A percentile compares a stretch with the other conserved stretches of the same genome.
These are phyloP conservation scores for Pseudopithomyces chartarum DNA, from an alignment of 2,329 filamentous ascomycete genomes.

Conservation along the genomic window DNA sequence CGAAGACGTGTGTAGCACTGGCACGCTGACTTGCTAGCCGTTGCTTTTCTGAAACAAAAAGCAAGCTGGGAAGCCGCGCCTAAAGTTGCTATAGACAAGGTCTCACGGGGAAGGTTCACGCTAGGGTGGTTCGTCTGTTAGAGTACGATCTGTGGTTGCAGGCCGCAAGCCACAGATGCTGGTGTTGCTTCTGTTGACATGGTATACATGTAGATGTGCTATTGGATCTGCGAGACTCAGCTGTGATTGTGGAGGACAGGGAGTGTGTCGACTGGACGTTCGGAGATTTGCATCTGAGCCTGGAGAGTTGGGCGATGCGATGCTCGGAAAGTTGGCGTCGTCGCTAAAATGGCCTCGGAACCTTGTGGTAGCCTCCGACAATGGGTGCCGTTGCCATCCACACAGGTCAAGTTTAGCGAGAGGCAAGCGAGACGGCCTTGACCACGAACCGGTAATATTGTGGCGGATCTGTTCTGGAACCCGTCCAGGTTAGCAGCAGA, in stretches of 20 bases:
- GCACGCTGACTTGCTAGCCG: neutral
- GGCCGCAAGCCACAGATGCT: neutral
- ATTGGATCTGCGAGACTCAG: neutral
- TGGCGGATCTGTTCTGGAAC: constrained; percentile 12
- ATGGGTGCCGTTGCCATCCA: constrained; percentile 1
- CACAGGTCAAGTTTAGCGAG: constrained; percentile 3
- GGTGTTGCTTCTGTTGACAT: neutral
- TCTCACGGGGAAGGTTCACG: neutral
- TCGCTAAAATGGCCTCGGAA: neutral
- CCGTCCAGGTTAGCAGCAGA: neutral
- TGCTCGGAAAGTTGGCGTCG: neutral
- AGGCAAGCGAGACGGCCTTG: neutral
- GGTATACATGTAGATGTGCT: neutral
- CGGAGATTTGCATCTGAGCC: neutral
- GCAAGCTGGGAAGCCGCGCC: neutral
- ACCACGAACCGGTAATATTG: neutral
- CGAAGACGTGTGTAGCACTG: neutral
- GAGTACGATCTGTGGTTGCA: neutral
- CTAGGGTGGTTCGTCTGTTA: neutral
- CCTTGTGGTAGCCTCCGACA: constrained; percentile 1
- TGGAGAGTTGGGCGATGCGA: too few relatives aligned
- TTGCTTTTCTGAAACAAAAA: constrained; percentile 8
- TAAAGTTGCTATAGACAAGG: constrained; percentile 1
- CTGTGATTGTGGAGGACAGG: neutral
- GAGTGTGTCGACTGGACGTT: neutral